phyloP scores from a whole-genome alignment of 495 filamentous ascomycete genomes.

The Penicillium paxilli region DNA sequence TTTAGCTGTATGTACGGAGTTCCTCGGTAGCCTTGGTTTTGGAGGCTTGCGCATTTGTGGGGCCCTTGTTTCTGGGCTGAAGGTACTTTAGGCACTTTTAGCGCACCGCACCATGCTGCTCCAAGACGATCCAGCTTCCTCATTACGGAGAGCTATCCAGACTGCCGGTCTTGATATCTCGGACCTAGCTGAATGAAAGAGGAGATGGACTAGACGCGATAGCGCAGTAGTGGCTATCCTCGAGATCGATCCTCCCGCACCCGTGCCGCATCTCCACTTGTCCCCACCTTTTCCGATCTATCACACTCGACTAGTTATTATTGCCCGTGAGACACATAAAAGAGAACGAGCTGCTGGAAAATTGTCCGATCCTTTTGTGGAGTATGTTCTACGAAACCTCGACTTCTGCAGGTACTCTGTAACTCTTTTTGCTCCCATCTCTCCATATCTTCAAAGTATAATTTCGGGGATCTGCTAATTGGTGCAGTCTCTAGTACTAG shows the following conservation, averaged over 20 bases:
- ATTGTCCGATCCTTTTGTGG: slow-evolving; percentile 20
- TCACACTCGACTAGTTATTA: slow-evolving; percentile 10
- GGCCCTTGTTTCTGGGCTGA: not conserved
- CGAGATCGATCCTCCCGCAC: slow-evolving; percentile 8
- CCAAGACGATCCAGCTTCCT: not conserved
- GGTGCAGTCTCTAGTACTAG: no score
- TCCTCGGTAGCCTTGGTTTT: not conserved
- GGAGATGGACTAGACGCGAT: not conserved
- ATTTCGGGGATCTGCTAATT: slow-evolving; percentile 5
- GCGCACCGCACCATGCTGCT: not conserved
- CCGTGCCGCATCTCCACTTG: slow-evolving; percentile 11
- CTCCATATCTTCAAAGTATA: not conserved
- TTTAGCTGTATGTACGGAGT: not conserved
- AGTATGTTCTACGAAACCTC: not conserved
- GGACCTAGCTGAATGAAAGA: not conserved
- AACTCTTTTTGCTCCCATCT: not conserved
- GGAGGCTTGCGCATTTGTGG: not conserved
- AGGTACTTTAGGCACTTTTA: not conserved
- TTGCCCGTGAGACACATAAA: slow-evolving; percentile 13
- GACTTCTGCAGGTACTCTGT: slow-evolving; percentile 23
- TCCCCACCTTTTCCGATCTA: slow-evolving; percentile 10
- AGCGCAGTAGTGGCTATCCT: not conserved
- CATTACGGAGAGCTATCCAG: not conserved
- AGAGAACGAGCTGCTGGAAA: slow-evolving; percentile 11
- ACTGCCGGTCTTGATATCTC: not conserved